Conservation (phyloP, 495 filamentous ascomycete genomes). For the Xylaria longipes region DNA sequence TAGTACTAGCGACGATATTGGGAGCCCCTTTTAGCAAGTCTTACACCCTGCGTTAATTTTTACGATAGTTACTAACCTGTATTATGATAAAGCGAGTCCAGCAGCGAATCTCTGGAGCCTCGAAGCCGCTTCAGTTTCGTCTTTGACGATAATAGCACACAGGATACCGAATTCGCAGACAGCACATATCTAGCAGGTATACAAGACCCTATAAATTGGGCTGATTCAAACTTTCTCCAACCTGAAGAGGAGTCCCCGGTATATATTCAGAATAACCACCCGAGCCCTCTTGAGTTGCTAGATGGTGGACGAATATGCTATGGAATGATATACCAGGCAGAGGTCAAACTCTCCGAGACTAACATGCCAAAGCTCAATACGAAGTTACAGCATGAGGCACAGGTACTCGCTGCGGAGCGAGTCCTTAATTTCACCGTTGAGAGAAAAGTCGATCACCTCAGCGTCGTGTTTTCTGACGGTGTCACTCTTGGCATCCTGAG, state of each 20-base stretch:
- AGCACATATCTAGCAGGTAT: background rate
- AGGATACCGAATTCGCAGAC: background rate
- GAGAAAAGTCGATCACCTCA: conserved; percentile 23
- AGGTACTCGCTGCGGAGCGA: background rate
- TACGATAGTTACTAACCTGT: background rate
- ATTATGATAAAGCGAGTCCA: background rate
- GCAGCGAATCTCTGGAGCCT: conserved; percentile 1
- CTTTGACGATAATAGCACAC: background rate
- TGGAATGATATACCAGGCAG: conserved; percentile 32
- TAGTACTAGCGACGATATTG: background rate
- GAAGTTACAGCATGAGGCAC: conserved; percentile 20
- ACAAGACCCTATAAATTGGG: conserved; percentile 1
- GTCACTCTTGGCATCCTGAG: conserved; percentile 34
- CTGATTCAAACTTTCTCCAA: background rate
- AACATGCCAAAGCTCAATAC: conserved; percentile 29
- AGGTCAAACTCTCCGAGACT: conserved; percentile 29
- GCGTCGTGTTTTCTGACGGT: conserved; percentile 30
- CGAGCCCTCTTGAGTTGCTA: background rate
- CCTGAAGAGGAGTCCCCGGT: background rate
- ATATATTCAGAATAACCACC: conserved; percentile 18
- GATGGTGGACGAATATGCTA: conserved; percentile 34
- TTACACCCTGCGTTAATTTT: background rate
- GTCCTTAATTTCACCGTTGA: conserved; percentile 34
- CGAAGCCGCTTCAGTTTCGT: background rate
- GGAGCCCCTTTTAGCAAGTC: background rate